Base-by-base conservation (phyloP, 768 basidiomycete species). In the Kwoniella shandongensis region DNA sequence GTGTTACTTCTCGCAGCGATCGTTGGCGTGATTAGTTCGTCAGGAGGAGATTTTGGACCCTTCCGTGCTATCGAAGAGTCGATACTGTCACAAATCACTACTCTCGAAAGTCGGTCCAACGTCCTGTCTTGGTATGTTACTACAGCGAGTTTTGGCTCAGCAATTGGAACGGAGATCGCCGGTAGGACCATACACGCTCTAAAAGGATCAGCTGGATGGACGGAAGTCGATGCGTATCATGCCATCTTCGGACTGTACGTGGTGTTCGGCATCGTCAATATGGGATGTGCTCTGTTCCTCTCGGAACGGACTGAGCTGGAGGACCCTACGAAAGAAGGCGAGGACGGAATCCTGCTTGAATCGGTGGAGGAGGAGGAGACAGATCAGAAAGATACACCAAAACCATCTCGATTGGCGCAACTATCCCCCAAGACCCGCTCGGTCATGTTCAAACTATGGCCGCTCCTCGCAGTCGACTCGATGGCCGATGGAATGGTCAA, bases 61-160 rank as follows among this genome's bases (percentile, higher is more conserved):
- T 72, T 72, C 45, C 53, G 70, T 48, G 66, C 70, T 2, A 65
- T 72, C 29, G 70, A 72, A 40, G 70, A 72, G 42, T 72, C 70
- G 7, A 67, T 69, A n/a, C 39, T 69, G 41, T 66, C 70, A 18
- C 60, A 67, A 35, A 36, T 67, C n/a, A 66, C 70, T 1, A 52
- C 55, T 1, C 22, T 40, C 13, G 46, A 22, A 23, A 36, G 35
- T 7, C 39, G 67, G 17, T 53, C 29, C 23, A 48, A 63, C 44
- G 67, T 68, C 30, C 44, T 69, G 35, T 51, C 67, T 4, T 69
- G 67, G 64, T 63, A 63, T 40, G 54, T 57, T 13, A 62, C 61
- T 8, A 38, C 48, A n/a, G 51, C 67, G 20, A 61, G 58, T 39
- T 30, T 66, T n/a, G 66, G 62, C 5, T 54, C 57, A 11, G 67